Percentiles rank a stretch among this genome's conserved stretches.
These are phyloP conservation scores for Wickerhamomyces bovis DNA, from an alignment of 805 yeast species.

Conservation along the genomic window DNA sequence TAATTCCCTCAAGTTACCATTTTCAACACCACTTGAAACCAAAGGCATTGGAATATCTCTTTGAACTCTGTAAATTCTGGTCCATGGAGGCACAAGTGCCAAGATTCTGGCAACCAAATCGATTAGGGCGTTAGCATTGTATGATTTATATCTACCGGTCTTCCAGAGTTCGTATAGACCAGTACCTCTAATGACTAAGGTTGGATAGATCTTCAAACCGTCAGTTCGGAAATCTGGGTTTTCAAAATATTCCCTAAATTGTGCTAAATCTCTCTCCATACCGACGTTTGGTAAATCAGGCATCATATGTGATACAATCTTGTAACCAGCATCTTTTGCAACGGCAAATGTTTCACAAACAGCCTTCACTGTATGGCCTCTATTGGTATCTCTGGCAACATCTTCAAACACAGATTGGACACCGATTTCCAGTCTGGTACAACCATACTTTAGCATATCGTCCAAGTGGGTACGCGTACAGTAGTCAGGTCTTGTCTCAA, in stretches of 20 bases:
- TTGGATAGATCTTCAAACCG: slow-evolving; percentile 92
- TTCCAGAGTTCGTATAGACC: slow-evolving; percentile 97
- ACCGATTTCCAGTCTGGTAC: slow-evolving; percentile 94
- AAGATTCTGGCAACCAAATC: slow-evolving; percentile 93
- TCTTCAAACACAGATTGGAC: slow-evolving; percentile 97
- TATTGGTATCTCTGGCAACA: slow-evolving; percentile 95
- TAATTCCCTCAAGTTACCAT: slow-evolving; percentile 91
- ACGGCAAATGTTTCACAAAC: slow-evolving; percentile 93
- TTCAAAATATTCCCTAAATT: slow-evolving; percentile 93
- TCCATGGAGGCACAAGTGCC: slow-evolving; percentile 98
- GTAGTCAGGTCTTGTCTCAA: slow-evolving; percentile 97
- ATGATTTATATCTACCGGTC: slow-evolving; percentile 88
- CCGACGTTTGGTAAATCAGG: slow-evolving; percentile 98
- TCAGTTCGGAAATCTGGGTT: slow-evolving; percentile 96
- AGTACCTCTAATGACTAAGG: slow-evolving; percentile 94
- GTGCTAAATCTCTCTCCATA: slow-evolving; percentile 95
- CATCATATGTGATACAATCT: slow-evolving; percentile 99
- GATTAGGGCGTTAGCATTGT: slow-evolving; percentile 88
- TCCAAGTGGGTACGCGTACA: slow-evolving; percentile 93
- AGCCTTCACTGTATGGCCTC: slow-evolving; percentile 95
- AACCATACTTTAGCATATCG: slow-evolving; percentile 94
- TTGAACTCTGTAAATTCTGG: slow-evolving; percentile 96
- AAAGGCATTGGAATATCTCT: slow-evolving; percentile 99
- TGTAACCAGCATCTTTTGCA: slow-evolving; percentile 98
- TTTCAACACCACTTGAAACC: slow-evolving; percentile 96